phyloP scores from a whole-genome alignment of 2,329 filamentous ascomycete genomes.

The Fusarium coffeatum region DNA sequence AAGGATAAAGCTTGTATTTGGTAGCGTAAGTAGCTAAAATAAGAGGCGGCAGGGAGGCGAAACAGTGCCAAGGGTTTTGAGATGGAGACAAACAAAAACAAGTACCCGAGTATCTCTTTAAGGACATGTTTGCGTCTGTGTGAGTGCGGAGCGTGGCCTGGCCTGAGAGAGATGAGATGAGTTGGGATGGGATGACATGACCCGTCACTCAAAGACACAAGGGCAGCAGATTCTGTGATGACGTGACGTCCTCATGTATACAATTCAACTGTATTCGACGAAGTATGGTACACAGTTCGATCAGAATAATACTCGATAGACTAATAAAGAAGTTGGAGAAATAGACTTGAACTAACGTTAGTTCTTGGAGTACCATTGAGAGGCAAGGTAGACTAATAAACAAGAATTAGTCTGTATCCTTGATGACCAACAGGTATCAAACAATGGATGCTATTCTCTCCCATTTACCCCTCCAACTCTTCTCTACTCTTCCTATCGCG shows the following conservation, averaged over 20 bases:
- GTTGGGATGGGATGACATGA: constrained; percentile 36
- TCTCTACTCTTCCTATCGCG: constrained; percentile 8
- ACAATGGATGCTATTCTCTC: background rate
- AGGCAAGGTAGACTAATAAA: background rate
- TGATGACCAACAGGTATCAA: background rate
- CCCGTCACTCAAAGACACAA: constrained; percentile 26
- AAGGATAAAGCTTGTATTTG: constrained; percentile 1
- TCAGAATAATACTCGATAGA: constrained; percentile 14
- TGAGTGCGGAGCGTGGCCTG: constrained; percentile 32
- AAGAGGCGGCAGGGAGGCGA: constrained; percentile 1
- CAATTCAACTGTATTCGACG: constrained; percentile 25
- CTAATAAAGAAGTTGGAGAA: constrained; percentile 1
- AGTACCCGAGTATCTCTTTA: constrained; percentile 18
- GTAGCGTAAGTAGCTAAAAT: background rate
- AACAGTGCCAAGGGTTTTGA: background rate
- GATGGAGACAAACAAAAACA: constrained; percentile 25
- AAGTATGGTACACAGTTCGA: constrained; percentile 13
- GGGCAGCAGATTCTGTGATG: background rate
- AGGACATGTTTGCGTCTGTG: constrained; percentile 39
- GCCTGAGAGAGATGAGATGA: constrained; percentile 28
- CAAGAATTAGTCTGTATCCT: background rate
- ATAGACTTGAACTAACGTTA: background rate
- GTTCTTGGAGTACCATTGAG: background rate
- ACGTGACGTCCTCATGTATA: constrained; percentile 17
- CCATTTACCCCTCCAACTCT: background rate